Base-by-base conservation (phyloP, 1,284 basidiomycete species). In the Porodaedalea pini region DNA sequence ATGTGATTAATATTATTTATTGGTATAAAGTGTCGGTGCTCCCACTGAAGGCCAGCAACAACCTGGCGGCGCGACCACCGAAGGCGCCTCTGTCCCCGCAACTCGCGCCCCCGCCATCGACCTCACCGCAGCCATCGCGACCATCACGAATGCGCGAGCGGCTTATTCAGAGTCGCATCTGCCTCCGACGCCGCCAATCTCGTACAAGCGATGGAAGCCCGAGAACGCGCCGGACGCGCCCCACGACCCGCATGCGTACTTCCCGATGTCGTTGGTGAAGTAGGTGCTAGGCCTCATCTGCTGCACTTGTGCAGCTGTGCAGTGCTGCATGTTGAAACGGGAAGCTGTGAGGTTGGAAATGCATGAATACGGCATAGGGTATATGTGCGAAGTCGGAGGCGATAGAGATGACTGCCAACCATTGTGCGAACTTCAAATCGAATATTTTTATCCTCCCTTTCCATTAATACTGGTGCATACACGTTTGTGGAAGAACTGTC, bases 251-350 rank as follows among this genome's bases (percentile, higher is more conserved):
- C 68, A 84, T 66, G 76, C 87, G 10, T 94, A 94, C 72, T 94
- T 90, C 77, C 91, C 92, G 5, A 93, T 94, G 90, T 69, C 78
- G 48, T 71, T 92, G 59, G 88, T 89, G 75, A 88, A 84, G 70
- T 94, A 85, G 78, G 15, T 15, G n/a, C n/a, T n/a, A n/a, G n/a
- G n/a, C n/a, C n/a, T n/a, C n/a, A n/a, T n/a, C n/a, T n/a, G n/a
- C n/a, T n/a, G n/a, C n/a, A n/a, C n/a, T n/a, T n/a, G n/a, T 34
- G 32, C 32, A 34, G 13, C n/a, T 34, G 13, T 34, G 13, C 32
- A 6, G 32, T 34, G 32, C 6, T 34, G 32, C 6, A 34, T 34
- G 32, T 13, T 6, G 13, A 48, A 27, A 50, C 11, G 5, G 17
- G 48, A 25, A 11, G 32, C 11, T 19, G 19, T 15, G 29, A 27